Evolutionary conservation across 106 monocot species (phyloP), one percentile per base, ranked within the genome.

Genomic region (Dendrobium catenatum): DNA sequence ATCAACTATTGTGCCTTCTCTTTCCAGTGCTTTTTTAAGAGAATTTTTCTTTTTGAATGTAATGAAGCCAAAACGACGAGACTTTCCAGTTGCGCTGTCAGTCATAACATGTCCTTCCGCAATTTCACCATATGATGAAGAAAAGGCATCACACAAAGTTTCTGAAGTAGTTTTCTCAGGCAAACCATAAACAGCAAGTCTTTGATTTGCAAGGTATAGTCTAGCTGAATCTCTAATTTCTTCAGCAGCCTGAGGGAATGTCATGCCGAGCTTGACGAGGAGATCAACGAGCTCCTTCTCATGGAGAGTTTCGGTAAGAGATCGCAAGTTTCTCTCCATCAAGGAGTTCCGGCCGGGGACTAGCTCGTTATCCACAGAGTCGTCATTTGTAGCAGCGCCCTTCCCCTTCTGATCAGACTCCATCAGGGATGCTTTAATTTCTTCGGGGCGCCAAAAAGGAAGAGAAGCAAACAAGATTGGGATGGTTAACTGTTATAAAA

Each of bases 61-160:
- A 66, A 88, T 85, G 75, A 88, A 88, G n/a, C 88, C 88, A 83
- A 80, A 88, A 72, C 88, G 82, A 77, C 88, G 85, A n/a, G 85
- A 85, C 16, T 85, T 85, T 55, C 88, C 88, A 78, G 80, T 85
- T 78, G 55, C 80, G 44, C 80, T 85, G 55, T 88, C 85, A 61
- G 64, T 55, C 41, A 88, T 85, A 46, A 88, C 88, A 58, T 83
- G 83, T n/a, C 88, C 88, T 79, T 85, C 85, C 42, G 37, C 85
- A 54, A 88, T 82, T 80, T 88, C 88, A 18, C 88, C 88, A 73
- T 85, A 79, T 27, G 31, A 31, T 31, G 64, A 61, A 37, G 49
- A 9, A 74, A 88, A 88, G 72, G 82, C 88, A 74, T 80, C 85
- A 85, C 82, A 80, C 85, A 88, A 79, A 9, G 85, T 83, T 83